phyloP scores from a whole-genome alignment of 2,329 filamentous ascomycete species.

The Alternaria alternata region DNA sequence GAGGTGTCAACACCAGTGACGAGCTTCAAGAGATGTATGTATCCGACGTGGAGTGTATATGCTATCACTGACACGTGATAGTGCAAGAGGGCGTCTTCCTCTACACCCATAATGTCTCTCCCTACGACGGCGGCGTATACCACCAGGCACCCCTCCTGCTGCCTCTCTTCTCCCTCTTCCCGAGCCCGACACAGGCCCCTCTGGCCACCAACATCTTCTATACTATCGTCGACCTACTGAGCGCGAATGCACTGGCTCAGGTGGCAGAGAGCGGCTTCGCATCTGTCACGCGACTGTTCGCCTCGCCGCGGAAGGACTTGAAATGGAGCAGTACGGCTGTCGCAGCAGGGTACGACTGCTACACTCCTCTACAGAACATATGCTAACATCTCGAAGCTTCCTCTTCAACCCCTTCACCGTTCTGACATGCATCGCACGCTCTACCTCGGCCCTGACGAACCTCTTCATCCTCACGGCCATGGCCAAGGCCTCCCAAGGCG shows the following conservation, averaged over 20 bases:
- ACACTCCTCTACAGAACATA: not conserved
- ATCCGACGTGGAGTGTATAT: not conserved
- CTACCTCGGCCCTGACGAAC: conserved; percentile 88
- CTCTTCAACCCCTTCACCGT: conserved; percentile 96
- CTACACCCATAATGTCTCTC: conserved; percentile 94
- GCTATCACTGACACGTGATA: conserved; percentile 49
- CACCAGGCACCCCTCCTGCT: conserved; percentile 84
- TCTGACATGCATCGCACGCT: conserved; percentile 86
- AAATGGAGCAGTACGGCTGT: conserved; percentile 78
- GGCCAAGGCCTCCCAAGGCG: conserved; percentile 78
- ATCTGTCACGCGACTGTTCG: conserved; percentile 75
- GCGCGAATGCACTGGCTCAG: conserved; percentile 77
- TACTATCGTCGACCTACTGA: conserved; percentile 79
- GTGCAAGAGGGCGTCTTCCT: conserved; percentile 97
- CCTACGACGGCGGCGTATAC: conserved; percentile 91
- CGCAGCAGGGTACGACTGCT: conserved; percentile 71
- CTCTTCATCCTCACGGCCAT: conserved; percentile 86
- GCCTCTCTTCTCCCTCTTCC: conserved; percentile 88
- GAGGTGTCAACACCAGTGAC: conserved; percentile 97
- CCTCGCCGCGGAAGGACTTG: conserved; percentile 78
- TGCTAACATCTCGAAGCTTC: conserved; percentile 65
- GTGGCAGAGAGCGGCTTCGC: conserved; percentile 86
- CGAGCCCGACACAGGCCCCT: conserved; percentile 70
- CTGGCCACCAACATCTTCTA: conserved; percentile 83
- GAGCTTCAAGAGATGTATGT: conserved; percentile 92